phyloP scores from a whole-genome alignment of 192 early-diverging fungal genomes.

The Coemansia sp. region DNA sequence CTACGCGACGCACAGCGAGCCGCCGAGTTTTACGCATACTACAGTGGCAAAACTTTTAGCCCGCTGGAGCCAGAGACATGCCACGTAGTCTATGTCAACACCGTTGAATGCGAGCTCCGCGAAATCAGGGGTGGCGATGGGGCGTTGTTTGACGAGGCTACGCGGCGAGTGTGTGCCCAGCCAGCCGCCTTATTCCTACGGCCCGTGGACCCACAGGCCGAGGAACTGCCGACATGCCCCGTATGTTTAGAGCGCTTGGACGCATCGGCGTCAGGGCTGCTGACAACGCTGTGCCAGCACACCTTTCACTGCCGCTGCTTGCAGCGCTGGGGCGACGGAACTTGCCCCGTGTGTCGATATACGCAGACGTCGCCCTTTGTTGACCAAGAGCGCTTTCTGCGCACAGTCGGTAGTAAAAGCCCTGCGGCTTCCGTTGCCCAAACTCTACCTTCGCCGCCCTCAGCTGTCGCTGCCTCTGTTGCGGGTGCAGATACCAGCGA shows the following conservation, averaged over 20 bases:
- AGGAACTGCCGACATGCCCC: slow-evolving; percentile 91
- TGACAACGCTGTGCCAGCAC: slow-evolving; percentile 94
- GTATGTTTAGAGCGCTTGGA: slow-evolving; percentile 98
- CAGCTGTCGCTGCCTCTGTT: not conserved
- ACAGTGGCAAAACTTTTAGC: slow-evolving; percentile 84
- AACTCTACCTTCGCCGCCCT: not conserved
- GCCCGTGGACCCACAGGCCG: slow-evolving; percentile 14
- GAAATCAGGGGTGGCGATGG: slow-evolving; percentile 44
- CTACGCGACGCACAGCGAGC: slow-evolving; percentile 68
- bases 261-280: slow-evolving; percentile 79
- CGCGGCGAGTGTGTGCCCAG: slow-evolving; percentile 7
- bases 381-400: slow-evolving; percentile 37
- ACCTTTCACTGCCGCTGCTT: slow-evolving; percentile 94
- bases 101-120: slow-evolving; percentile 65
- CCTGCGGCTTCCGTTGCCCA: slow-evolving; percentile 1
- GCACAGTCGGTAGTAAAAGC: slow-evolving; percentile 17
- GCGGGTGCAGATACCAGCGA: slow-evolving; percentile 19
- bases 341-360: slow-evolving; percentile 93
- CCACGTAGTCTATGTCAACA: slow-evolving; percentile 79
- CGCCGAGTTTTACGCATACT: slow-evolving; percentile 71
- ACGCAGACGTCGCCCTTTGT: slow-evolving; percentile 58
- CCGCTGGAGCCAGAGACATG: slow-evolving; percentile 86
- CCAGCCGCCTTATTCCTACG: slow-evolving; percentile 29
- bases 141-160: not conserved
- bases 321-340: slow-evolving; percentile 87